Conservation (phyloP, 2,329 filamentous ascomycete species). For the Monilinia aucupariae region DNA sequence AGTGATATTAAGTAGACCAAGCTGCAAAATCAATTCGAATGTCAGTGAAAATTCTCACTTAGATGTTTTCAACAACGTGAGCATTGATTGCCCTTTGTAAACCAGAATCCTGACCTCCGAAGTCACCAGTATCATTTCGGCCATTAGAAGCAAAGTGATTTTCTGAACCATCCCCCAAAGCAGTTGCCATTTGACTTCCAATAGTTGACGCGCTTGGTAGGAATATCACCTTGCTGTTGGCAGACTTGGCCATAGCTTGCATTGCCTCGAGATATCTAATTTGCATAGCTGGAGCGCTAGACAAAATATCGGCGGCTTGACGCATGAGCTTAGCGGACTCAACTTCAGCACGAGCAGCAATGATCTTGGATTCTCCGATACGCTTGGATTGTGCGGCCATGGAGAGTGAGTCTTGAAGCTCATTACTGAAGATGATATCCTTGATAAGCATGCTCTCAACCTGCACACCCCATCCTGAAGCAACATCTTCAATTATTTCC, state of each 20-base stretch:
- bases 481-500: conserved; percentile 96
- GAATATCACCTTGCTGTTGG: conserved; percentile 85
- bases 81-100: conserved; percentile 81
- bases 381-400: conserved; percentile 99
- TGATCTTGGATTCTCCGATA: conserved; percentile 97
- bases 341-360: conserved; percentile 93
- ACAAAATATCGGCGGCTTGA: conserved; percentile 89
- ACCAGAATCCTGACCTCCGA: conserved; percentile 50
- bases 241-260: conserved; percentile 96
- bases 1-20: conserved; percentile 29
- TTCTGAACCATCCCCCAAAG: conserved; percentile 52
- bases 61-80: conserved; percentile 81
- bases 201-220: conserved; percentile 53
- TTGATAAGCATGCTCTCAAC: conserved; percentile 99
- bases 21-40: conserved; percentile 27
- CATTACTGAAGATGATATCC: conserved; percentile 94
- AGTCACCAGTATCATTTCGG: conserved; percentile 42
- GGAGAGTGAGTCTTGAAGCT: conserved; percentile 90
- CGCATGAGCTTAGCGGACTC: conserved; percentile 92
- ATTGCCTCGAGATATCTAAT: conserved; percentile 97
- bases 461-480: conserved; percentile 86
- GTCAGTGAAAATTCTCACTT: conserved; percentile 32
- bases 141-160: conserved; percentile 40
- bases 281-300: conserved; percentile 92
- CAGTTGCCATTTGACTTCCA: conserved; percentile 54